A percentile compares a stretch with the other conserved stretches of the same genome.
phyloP scores from a whole-genome alignment of 208 protist genomes.

The Leishmania major region DNA sequence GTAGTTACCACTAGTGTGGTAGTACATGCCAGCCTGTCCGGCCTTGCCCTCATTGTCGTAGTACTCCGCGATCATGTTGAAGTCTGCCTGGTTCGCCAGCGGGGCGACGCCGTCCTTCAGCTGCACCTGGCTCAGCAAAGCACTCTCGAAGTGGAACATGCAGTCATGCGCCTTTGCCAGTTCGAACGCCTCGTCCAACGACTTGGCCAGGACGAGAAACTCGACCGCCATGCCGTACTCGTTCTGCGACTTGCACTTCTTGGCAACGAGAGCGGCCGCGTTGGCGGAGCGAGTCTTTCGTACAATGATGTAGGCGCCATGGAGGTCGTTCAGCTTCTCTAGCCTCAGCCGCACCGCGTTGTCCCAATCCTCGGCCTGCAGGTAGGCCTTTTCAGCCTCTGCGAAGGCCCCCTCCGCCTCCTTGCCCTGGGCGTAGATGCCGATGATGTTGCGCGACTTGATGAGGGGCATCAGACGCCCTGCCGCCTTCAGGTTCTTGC shows the following conservation, averaged over 20 bases:
- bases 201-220: slow-evolving; percentile 96
- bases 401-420: slow-evolving; percentile 88
- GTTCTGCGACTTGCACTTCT: slow-evolving; percentile 84
- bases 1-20: slow-evolving; percentile 92
- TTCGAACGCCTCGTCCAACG: slow-evolving; percentile 93
- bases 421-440: slow-evolving; percentile 90
- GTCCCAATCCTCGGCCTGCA: slow-evolving; percentile 94
- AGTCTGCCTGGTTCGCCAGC: slow-evolving; percentile 65
- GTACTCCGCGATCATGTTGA: slow-evolving; percentile 91
- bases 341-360: slow-evolving; percentile 96
- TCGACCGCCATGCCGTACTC: slow-evolving; percentile 94
- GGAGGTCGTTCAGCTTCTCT: slow-evolving; percentile 92
- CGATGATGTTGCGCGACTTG: slow-evolving; percentile 94
- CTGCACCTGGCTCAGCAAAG: slow-evolving; percentile 74
- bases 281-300: slow-evolving; percentile 91
- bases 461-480: slow-evolving; percentile 87
- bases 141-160: slow-evolving; percentile 87
- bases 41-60: slow-evolving; percentile 89
- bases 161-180: slow-evolving; percentile 89
- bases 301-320: slow-evolving; percentile 96
- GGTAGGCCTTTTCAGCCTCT: slow-evolving; percentile 94
- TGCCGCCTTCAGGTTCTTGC: slow-evolving; percentile 92
- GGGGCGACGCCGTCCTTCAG: slow-evolving; percentile 89
- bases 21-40: slow-evolving; percentile 92
- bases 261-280: slow-evolving; percentile 92